Evolutionary conservation across 805 yeast genomes (phyloP).

Genomic region (Scheffersomyces amazonensis): DNA sequence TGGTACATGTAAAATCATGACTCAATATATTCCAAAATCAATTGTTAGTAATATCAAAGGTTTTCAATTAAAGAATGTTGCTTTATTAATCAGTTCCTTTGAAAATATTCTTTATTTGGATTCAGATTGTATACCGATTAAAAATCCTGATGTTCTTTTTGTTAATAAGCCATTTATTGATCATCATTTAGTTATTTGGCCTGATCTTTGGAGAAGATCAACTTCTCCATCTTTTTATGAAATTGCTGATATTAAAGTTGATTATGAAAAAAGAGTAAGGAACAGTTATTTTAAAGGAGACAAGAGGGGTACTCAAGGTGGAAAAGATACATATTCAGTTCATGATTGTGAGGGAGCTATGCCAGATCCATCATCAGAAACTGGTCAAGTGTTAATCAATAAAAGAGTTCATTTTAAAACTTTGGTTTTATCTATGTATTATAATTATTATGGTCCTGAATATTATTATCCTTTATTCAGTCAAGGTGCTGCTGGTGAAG

Average conservation of each 20-base stretch:
- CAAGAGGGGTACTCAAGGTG: conserved; percentile 15
- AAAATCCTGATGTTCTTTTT: conserved; percentile 34
- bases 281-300: conserved; percentile 27
- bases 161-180: conserved; percentile 29
- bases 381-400: conserved; percentile 37
- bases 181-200: conserved; percentile 34
- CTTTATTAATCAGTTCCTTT: conserved; percentile 35
- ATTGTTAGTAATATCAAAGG: conserved; percentile 20
- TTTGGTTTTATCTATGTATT: conserved; percentile 33
- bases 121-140: conserved; percentile 37
- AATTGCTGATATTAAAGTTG: conserved; percentile 25
- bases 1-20: conserved; percentile 44
- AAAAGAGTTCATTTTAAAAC: conserved; percentile 29
- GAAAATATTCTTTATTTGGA: conserved; percentile 33
- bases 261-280: conserved; percentile 17
- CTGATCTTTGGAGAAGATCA: conserved; percentile 41
- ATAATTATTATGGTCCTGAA: conserved; percentile 35
- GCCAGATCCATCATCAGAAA: conserved; percentile 38
- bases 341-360: conserved; percentile 30
- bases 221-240: conserved; percentile 36
- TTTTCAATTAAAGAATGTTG: conserved; percentile 35
- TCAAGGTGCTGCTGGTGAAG: conserved; percentile 44
- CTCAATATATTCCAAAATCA: conserved; percentile 35
- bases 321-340: conserved; percentile 11
- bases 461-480: conserved; percentile 35